phyloP scores from a whole-genome alignment of 805 yeast genomes.

The Yamadazyma kitorensis region DNA sequence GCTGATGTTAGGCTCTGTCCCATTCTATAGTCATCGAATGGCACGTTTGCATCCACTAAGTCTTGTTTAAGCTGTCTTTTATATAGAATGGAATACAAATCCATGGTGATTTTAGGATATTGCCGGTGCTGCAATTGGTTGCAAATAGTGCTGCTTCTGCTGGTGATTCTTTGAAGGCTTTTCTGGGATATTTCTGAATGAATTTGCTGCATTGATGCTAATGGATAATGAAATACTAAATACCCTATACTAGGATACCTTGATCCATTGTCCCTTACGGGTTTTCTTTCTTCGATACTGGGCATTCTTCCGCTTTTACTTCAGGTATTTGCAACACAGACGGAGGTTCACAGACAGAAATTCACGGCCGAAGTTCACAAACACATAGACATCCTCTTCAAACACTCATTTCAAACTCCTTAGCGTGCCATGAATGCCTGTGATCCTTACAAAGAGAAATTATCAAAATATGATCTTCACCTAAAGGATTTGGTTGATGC shows the following conservation, averaged over 20 bases:
- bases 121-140: slow-evolving; percentile 1
- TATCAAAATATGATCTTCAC: slow-evolving; percentile 1
- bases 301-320: slow-evolving; percentile 2
- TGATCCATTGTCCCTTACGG: slow-evolving; percentile 2
- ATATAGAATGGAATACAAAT: slow-evolving; percentile 2
- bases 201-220: slow-evolving; percentile 11
- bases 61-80: slow-evolving; percentile 11
- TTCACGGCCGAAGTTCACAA: too few species aligned
- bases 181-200: not conserved
- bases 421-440: too few species aligned
- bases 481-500: slow-evolving; percentile 6
- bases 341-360: not conserved
- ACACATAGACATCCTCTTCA: too few species aligned
- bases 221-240: slow-evolving; percentile 8
- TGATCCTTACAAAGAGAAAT: slow-evolving; percentile 9
- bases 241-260: slow-evolving; percentile 1
- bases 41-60: slow-evolving; percentile 1
- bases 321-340: slow-evolving; percentile 1
- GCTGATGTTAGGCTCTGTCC: slow-evolving; percentile 1
- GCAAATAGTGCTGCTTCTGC: slow-evolving; percentile 1
- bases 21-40: slow-evolving; percentile 11
- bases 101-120: slow-evolving; percentile 2
- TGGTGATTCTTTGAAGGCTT: slow-evolving; percentile 4
- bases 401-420: too few species aligned
- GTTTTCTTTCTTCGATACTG: not conserved